phyloP scores from a whole-genome alignment of 2,329 filamentous ascomycete species.

The Alternaria viburni region DNA sequence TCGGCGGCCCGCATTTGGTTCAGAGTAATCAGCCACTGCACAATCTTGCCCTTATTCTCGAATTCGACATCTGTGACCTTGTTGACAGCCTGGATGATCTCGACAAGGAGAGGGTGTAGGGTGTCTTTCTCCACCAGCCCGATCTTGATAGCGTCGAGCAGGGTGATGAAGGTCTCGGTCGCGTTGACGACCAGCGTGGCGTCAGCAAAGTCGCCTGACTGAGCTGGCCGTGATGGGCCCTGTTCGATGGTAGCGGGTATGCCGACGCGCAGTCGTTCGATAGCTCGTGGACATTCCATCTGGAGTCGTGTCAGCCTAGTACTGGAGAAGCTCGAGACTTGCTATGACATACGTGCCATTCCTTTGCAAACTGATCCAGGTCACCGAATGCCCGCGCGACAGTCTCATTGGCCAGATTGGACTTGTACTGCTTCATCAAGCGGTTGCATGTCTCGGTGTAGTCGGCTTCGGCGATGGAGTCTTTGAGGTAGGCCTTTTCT shows the following conservation, averaged over 20 bases:
- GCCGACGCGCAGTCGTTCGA: conserved; percentile 88
- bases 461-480: conserved; percentile 87
- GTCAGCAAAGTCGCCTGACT: conserved; percentile 54
- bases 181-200: conserved; percentile 80
- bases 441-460: conserved; percentile 97
- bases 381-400: conserved; percentile 89
- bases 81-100: conserved; percentile 96
- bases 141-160: conserved; percentile 91
- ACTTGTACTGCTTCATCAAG: conserved; percentile 95
- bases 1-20: conserved; percentile 98
- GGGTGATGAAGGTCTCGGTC: conserved; percentile 98
- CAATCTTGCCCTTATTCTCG: conserved; percentile 93
- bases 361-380: conserved; percentile 86
- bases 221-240: conserved; percentile 52
- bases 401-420: conserved; percentile 85
- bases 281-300: conserved; percentile 94
- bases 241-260: conserved; percentile 83
- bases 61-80: conserved; percentile 96
- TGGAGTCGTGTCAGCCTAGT: conserved; percentile 49
- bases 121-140: conserved; percentile 94
- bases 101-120: conserved; percentile 90
- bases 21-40: conserved; percentile 95
- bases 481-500: conserved; percentile 95
- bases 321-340: not conserved
- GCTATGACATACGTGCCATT: conserved; percentile 77